Evolutionary conservation across 2,329 filamentous ascomycete genomes (phyloP).

Genomic region (Xylariaceae sp.): DNA sequence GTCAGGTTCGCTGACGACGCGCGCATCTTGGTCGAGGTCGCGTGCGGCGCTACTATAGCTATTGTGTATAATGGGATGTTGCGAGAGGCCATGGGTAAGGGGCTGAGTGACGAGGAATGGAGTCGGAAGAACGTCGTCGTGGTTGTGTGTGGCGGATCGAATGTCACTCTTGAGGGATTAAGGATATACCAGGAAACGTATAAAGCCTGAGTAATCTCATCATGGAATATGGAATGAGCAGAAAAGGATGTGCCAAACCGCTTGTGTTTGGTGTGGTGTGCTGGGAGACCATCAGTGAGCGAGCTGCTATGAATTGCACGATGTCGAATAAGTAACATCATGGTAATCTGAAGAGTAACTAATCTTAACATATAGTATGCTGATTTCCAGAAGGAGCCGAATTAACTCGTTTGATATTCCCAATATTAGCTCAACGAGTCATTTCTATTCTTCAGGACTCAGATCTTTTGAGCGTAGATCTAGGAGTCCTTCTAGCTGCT

Average conservation of each 20-base stretch:
- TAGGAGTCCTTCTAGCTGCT: background rate
- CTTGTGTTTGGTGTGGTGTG: no score
- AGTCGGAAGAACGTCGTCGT: conserved; percentile 75
- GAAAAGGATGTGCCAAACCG: no score
- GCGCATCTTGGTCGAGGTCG: conserved; percentile 76
- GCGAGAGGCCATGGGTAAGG: conserved; percentile 60
- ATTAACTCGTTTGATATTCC: no score
- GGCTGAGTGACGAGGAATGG: conserved; percentile 59
- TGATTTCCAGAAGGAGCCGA: no score
- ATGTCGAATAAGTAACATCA: no score
- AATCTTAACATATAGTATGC: no score
- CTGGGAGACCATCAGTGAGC: no score
- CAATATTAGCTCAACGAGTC: no score
- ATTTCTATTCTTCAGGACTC: no score
- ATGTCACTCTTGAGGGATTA: conserved; percentile 65
- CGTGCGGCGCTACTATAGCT: conserved; percentile 81
- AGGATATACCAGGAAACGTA: conserved; percentile 58
- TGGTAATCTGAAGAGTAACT: no score
- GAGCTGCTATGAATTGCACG: no score
- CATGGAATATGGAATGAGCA: background rate
- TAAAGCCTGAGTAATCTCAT: conserved; percentile 30
- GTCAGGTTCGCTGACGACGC: conserved; percentile 81
- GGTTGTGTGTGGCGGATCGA: conserved; percentile 80
- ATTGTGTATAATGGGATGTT: conserved; percentile 66
- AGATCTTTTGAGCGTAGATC: no score